Conservation (phyloP, 1,284 basidiomycete genomes). For the Anthracocystis panici-leucophaei region DNA sequence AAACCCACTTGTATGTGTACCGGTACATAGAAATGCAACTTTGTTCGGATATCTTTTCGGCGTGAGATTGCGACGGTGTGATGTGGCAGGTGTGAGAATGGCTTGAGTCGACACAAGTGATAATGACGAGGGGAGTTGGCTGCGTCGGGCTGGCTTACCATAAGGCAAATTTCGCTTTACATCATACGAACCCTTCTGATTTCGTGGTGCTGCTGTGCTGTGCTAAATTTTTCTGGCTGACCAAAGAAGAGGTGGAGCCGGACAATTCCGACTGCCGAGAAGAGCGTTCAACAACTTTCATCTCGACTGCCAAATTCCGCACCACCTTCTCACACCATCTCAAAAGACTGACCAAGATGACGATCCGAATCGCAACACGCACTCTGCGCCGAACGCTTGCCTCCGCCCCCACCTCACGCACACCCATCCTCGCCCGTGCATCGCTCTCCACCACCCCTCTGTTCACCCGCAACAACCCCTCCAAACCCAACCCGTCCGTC, state of each 20-base stretch:
- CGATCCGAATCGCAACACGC: conserved; percentile 1
- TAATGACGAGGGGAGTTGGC: not conserved
- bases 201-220: no score
- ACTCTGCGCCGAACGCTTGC: conserved; percentile 7
- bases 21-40: no score
- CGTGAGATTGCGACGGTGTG: not conserved
- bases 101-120: no score
- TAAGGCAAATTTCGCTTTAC: conserved; percentile 1
- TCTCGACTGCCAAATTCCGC: not conserved
- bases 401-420: not conserved
- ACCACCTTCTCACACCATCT: not conserved
- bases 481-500: conserved; percentile 3
- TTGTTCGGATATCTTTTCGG: no score
- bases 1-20: no score
- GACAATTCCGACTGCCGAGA: conserved; percentile 23
- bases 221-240: not conserved
- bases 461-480: conserved; percentile 6
- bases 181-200: conserved; percentile 3
- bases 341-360: not conserved
- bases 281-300: not conserved
- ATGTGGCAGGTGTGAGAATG: not conserved
- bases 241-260: conserved; percentile 1
- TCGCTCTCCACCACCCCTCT: conserved; percentile 5
- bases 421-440: not conserved
- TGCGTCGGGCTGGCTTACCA: not conserved